Evolutionary conservation across 164 flowering plant species (phyloP).

Genomic region (Annona cherimola): DNA sequence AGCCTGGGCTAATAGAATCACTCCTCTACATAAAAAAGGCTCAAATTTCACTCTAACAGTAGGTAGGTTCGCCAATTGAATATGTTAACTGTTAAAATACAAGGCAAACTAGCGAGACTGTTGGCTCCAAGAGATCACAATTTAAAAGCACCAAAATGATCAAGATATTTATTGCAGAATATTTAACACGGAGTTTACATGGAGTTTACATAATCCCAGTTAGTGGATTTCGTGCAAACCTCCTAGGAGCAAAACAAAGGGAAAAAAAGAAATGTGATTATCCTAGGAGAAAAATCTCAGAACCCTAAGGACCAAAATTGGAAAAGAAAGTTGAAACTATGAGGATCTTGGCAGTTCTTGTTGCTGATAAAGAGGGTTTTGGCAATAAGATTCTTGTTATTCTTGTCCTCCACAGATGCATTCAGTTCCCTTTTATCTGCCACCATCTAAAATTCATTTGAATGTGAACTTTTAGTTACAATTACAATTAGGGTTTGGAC

Average conservation of each 20-base stretch:
- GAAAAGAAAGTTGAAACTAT: background rate
- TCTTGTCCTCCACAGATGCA: slow-evolving; percentile 35
- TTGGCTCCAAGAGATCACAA: background rate
- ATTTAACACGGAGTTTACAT: no score
- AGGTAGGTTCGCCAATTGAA: background rate
- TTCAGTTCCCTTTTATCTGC: slow-evolving; percentile 28
- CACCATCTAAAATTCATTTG: no score
- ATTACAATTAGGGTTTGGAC: no score
- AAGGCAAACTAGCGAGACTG: background rate
- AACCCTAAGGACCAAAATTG: background rate
- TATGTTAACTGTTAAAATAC: no score
- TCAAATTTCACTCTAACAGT: background rate
- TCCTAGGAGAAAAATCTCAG: background rate
- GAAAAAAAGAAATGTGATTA: background rate
- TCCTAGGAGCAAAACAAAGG: no score
- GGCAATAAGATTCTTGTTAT: slow-evolving; percentile 10
- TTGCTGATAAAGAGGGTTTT: slow-evolving; percentile 6
- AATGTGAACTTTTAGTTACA: no score
- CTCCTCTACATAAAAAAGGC: background rate
- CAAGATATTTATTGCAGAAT: no score
- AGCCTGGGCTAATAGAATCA: no score
- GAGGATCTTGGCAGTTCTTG: slow-evolving; percentile 12
- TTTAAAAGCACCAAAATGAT: background rate
- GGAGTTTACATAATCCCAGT: slow-evolving; percentile 10
- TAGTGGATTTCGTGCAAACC: slow-evolving; percentile 6